Base-by-base conservation (phyloP, 495 filamentous ascomycete species). In the Penicillium coprophilum region DNA sequence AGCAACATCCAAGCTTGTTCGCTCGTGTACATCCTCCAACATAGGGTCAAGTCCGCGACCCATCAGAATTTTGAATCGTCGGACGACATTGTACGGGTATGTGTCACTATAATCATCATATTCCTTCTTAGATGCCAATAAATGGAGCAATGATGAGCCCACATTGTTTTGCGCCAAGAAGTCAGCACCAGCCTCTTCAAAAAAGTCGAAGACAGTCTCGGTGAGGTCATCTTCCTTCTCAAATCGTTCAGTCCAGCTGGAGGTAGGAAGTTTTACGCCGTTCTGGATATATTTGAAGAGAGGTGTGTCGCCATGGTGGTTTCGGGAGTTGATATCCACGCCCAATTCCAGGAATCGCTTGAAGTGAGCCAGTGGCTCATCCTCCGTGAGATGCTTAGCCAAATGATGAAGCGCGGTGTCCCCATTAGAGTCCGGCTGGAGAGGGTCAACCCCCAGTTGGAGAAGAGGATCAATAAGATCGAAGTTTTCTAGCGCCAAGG, bases 1-100 rank as follows among this genome's bases (percentile, higher is more conserved):
- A 27, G 71, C 72, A 23, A 70, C 58, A 68, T 76, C 70, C 56
- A 72, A 53, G 34, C 62, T 54, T 41, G 68, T 71, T 23, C 65
- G 57, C 46, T 67, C 58, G 20, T 41, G 51, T 12, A 28, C 31
- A 62, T 76, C 69, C 56, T 73, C 71, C 24, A 32, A 17, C 65
- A 62, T 68, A 21, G 70, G 70, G 68, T 73, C 71, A 15, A 73
- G 48, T n/a, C 12, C 66, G 65, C 59, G 62, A 54, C 3, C 32
- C 27, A 17, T 31, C 28, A 21, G 15, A 19, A 20, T 36, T 19
- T 46, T 49, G 55, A 34, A 57, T 34, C 24, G 36, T n/a, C 13
- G 6, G 13, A 20, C 7, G 10, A 47, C 28, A 10, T 17, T 13
- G 12, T 3, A 31, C n/a, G 23, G 17, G 32, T n/a, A 17, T 24